These are phyloP conservation scores for Neobulgaria alba DNA, from an alignment of 2,329 filamentous ascomycete species.

Conservation along the genomic window DNA sequence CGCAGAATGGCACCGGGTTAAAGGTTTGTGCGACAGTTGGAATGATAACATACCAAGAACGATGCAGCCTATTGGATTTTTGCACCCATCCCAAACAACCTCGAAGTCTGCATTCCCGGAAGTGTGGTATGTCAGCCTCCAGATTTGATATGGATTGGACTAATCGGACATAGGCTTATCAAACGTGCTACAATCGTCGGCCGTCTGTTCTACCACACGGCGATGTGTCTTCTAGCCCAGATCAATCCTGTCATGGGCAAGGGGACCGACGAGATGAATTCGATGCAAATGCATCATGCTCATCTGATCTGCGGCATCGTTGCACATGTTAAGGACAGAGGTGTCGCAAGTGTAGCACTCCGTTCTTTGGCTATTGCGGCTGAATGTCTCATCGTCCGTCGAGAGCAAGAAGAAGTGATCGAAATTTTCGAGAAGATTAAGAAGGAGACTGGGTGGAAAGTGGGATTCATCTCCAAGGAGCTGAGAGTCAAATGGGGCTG, in stretches of 20 bases:
- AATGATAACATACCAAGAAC: constrained; percentile 68
- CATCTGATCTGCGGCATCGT: constrained; percentile 85
- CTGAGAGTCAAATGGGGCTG: constrained; percentile 74
- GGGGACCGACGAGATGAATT: constrained; percentile 55
- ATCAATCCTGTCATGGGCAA: constrained; percentile 61
- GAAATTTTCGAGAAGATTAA: constrained; percentile 67
- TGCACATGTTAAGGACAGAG: constrained; percentile 73
- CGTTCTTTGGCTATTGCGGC: constrained; percentile 72
- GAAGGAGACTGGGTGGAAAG: constrained; percentile 69
- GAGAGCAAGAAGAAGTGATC: constrained; percentile 75
- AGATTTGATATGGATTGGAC: constrained; percentile 9
- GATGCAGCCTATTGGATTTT: constrained; percentile 78
- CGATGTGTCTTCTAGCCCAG: constrained; percentile 71
- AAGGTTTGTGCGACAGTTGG: constrained; percentile 76
- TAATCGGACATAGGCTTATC: constrained; percentile 53
- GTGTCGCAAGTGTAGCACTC: constrained; percentile 70
- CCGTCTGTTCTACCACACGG: constrained; percentile 81
- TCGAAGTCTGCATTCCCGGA: constrained; percentile 74
- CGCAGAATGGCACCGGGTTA: constrained; percentile 73
- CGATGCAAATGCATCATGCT: constrained; percentile 64
- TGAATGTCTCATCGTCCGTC: constrained; percentile 56
- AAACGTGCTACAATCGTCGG: constrained; percentile 76
- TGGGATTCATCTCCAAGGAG: constrained; percentile 62
- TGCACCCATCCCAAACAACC: constrained; percentile 58
- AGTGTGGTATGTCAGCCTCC: constrained; percentile 54